These are phyloP conservation scores for Kwoniella shandongensis DNA, from an alignment of 768 basidiomycete species.

Conservation along the genomic window DNA sequence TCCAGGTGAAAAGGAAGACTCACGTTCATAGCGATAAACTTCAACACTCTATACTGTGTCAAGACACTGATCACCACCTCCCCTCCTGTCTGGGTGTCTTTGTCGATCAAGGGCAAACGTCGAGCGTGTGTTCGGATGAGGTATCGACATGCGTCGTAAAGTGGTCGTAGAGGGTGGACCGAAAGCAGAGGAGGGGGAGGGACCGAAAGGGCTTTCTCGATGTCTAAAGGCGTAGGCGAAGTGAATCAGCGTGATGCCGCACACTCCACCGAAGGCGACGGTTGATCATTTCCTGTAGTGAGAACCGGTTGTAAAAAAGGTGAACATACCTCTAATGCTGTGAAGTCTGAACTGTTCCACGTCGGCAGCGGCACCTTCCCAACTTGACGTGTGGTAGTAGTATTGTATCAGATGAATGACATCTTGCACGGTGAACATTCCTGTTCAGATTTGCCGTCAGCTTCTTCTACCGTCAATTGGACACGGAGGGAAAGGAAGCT, in stretches of 20 bases:
- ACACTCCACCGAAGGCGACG: background rate
- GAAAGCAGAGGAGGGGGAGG: conserved; percentile 84
- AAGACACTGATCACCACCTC: conserved; percentile 94
- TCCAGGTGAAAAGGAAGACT: conserved; percentile 38
- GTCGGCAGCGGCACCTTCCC: conserved; percentile 80
- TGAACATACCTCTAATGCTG: conserved; percentile 72
- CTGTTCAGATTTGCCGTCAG: conserved; percentile 51
- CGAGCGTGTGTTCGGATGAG: conserved; percentile 95
- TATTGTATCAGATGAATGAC: conserved; percentile 99
- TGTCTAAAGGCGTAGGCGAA: conserved; percentile 69
- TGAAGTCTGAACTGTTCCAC: conserved; percentile 91
- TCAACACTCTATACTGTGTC: conserved; percentile 95
- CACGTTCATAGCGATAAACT: conserved; percentile 97
- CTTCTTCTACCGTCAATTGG: too few species aligned
- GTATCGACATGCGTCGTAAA: conserved; percentile 84
- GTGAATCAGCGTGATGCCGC: background rate
- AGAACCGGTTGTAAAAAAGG: background rate
- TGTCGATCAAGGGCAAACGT: conserved; percentile 87
- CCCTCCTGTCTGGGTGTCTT: conserved; percentile 88
- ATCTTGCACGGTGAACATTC: conserved; percentile 99
- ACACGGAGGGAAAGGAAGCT: too few species aligned
- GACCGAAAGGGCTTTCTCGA: conserved; percentile 88
- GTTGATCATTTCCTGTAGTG: background rate
- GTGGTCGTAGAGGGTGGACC: conserved; percentile 81
- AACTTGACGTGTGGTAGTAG: conserved; percentile 83